Percentiles rank a stretch among this genome's conserved stretches.
phyloP scores from a whole-genome alignment of 768 basidiomycete species.

The Podaxis sp. region DNA sequence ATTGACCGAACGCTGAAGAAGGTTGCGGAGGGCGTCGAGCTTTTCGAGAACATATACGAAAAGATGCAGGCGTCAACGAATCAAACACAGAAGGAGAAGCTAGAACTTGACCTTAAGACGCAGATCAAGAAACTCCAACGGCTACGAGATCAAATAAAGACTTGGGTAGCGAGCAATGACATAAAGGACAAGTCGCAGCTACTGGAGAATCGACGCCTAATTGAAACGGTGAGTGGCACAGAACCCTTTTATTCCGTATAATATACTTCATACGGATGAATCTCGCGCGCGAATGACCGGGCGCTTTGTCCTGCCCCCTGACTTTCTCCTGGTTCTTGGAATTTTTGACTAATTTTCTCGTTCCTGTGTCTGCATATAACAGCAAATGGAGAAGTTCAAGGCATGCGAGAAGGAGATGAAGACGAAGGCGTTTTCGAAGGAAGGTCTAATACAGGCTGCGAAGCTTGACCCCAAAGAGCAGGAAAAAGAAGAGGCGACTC shows the following conservation, averaged over 20 bases:
- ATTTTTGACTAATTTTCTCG: neutral
- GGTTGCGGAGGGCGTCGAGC: slow-evolving; percentile 92
- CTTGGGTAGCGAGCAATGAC: slow-evolving; percentile 96
- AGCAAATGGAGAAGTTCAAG: slow-evolving; percentile 99
- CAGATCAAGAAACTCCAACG: slow-evolving; percentile 99
- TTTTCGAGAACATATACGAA: slow-evolving; percentile 94
- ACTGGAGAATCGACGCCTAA: slow-evolving; percentile 91
- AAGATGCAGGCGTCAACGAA: slow-evolving; percentile 97
- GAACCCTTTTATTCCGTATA: slow-evolving; percentile 1
- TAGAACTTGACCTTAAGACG: slow-evolving; percentile 58
- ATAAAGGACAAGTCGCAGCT: slow-evolving; percentile 97
- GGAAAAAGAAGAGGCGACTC: slow-evolving; percentile 87
- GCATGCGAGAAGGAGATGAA: slow-evolving; percentile 99
- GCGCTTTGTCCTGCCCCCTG: neutral
- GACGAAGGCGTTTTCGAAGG: slow-evolving; percentile 99
- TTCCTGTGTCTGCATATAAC: slow-evolving; percentile 20
- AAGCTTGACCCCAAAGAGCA: slow-evolving; percentile 97
- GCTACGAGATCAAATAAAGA: slow-evolving; percentile 98
- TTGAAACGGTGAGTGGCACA: slow-evolving; percentile 81
- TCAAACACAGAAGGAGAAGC: slow-evolving; percentile 63
- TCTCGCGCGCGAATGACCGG: neutral
- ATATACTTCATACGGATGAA: neutral
- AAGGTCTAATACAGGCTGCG: slow-evolving; percentile 91
- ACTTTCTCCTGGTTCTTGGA: neutral
- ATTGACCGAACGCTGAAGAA: slow-evolving; percentile 99